These are phyloP conservation scores for Cucumis cinereus DNA, from an alignment of 306 rosid genomes.

Conservation along the genomic window DNA sequence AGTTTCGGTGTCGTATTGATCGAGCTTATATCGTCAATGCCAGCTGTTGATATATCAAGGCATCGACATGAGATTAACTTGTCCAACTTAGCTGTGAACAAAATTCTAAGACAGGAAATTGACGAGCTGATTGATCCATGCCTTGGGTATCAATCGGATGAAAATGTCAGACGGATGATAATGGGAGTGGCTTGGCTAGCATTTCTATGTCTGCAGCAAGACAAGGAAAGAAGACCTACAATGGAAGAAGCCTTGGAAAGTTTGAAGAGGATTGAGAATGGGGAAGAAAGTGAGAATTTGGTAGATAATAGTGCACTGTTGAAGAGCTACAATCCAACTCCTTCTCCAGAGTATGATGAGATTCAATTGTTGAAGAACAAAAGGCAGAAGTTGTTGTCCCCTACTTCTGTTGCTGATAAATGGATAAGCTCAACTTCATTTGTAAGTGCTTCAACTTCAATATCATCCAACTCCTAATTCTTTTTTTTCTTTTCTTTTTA, in stretches of 20 bases:
- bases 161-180: conserved; percentile 29
- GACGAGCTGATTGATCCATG: conserved; percentile 40
- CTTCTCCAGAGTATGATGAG: conserved; percentile 34
- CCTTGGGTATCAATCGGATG: conserved; percentile 41
- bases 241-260: conserved; percentile 43
- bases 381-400: conserved; percentile 21
- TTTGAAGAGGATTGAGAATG: conserved; percentile 27
- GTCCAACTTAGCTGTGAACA: conserved; percentile 32
- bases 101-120: conserved; percentile 25
- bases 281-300: conserved; percentile 16
- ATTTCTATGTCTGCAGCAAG: conserved; percentile 49
- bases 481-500: not conserved
- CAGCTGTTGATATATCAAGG: conserved; percentile 49
- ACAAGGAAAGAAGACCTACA: conserved; percentile 56
- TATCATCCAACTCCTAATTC: not conserved
- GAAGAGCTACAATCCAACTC: not conserved
- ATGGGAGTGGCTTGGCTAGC: conserved; percentile 50
- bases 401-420: conserved; percentile 23
- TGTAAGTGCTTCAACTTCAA: conserved; percentile 16
- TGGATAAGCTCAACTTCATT: conserved; percentile 31
- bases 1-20: conserved; percentile 65
- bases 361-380: conserved; percentile 9
- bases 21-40: conserved; percentile 56
- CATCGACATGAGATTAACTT: conserved; percentile 49
- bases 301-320: not conserved